Evolutionary conservation across 805 yeast species (phyloP), one percentile per base, ranked within the genome.

Genomic region (Zygosaccharomyces kombuchaensis): DNA sequence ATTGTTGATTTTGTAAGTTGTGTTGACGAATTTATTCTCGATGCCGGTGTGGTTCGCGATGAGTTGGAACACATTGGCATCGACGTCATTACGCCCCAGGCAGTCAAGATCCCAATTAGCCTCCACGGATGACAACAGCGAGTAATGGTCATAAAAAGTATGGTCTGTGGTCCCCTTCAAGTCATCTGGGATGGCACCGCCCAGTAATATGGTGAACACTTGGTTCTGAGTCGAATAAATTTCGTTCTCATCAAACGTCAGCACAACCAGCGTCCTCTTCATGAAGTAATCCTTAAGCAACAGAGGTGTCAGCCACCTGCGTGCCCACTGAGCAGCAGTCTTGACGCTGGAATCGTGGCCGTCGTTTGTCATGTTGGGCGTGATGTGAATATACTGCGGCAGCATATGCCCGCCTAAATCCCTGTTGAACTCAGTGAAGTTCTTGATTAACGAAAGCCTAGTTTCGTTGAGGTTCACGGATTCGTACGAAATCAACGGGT

Each of bases 291-390:
- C 57, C 66, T 74, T 73, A 50, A 62, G 51, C 56, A 72, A 60
- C 52, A 73, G 58, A 36, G 78, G 78, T 44, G 59, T 63, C 45
- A 76, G 56, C 68, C 74, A 75, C 45, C 60, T 50, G 45, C 68
- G 68, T 30, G 74, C 55, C 80, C 80, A 76, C 43, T 53, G 47
- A 32, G 76, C 75, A 17, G 79, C 72, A 40, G 69, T 66, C 44
- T 66, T 68, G 44, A 76, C 69, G 54, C 68, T 73, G 34, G 74
- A 53, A 60, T 73, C 77, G 50, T 76, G 77, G 37, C 78, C 81
- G 58, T 76, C 79, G 62, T 74, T 67, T 47, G 76, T 64, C 74
- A 74, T 70, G 65, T 76, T 75, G 46, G 81, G 80, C 35, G 80
- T 76, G 59, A 76, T 69, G 66, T 75, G 68, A 51, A 67, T 52